Percentiles rank a stretch among this genome's conserved stretches.
Conservation (phyloP, 2,329 filamentous ascomycete species). For the Zymoseptoria passerinii region DNA sequence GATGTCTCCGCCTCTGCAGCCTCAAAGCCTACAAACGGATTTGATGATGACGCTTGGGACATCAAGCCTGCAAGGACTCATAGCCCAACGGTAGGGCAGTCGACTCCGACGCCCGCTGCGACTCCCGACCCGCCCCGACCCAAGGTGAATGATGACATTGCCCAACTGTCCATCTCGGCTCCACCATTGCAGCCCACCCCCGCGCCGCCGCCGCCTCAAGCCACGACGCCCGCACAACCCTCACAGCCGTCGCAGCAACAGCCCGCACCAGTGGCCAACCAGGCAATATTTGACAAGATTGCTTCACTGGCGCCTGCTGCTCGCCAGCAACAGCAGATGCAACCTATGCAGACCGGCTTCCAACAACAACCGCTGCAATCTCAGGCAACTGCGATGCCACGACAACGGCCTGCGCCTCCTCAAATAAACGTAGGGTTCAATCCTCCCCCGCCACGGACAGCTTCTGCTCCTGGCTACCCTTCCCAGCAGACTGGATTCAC, state of each 20-base stretch:
- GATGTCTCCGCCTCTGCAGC: constrained; percentile 44
- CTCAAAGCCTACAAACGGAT: constrained; percentile 50
- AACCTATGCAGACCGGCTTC: constrained; percentile 31
- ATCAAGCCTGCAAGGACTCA: constrained; percentile 69
- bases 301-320: constrained; percentile 26
- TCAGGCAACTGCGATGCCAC: constrained; percentile 35
- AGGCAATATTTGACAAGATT: constrained; percentile 45
- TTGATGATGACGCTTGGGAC: constrained; percentile 97
- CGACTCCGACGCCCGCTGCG: constrained; percentile 31
- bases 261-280: constrained; percentile 34
- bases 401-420: constrained; percentile 62
- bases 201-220: constrained; percentile 38
- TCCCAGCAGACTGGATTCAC: constrained; percentile 58
- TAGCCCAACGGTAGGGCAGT: constrained; percentile 30
- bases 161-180: constrained; percentile 57
- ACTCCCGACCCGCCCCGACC: constrained; percentile 34
- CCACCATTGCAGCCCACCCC: constrained; percentile 50
- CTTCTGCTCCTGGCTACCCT: constrained; percentile 71
- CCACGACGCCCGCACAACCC: constrained; percentile 35
- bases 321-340: constrained; percentile 8
- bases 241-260: constrained; percentile 32
- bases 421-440: constrained; percentile 53
- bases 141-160: constrained; percentile 60
- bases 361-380: constrained; percentile 23
- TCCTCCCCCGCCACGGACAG: constrained; percentile 70